Conservation (phyloP, 176 grass and related monocot genomes). For the Tuctoria greenei region DNA sequence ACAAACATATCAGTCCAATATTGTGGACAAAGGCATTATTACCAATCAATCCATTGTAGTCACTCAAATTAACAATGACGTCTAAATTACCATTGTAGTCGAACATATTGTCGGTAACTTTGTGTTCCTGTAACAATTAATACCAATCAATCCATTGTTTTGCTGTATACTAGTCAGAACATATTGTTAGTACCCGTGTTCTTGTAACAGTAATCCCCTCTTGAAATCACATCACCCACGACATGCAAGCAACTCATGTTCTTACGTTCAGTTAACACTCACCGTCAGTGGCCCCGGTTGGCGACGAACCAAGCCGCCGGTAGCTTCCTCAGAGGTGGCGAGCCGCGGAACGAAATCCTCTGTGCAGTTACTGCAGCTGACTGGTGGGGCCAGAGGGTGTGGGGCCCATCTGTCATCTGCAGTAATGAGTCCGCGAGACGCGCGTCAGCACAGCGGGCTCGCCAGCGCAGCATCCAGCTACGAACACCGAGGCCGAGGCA, state of each 20-base stretch:
- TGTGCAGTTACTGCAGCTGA: no score
- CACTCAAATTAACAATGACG: neutral
- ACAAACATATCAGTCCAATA: neutral
- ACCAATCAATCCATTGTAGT: neutral
- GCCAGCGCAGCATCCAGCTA: conserved; percentile 70
- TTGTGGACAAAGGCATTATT: neutral
- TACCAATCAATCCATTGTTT: no score
- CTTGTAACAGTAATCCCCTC: neutral
- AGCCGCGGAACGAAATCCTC: no score
- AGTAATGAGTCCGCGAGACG: no score
- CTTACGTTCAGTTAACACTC: conserved; percentile 4
- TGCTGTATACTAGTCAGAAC: neutral
- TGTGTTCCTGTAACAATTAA: no score
- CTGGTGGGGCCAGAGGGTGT: no score
- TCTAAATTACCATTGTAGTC: neutral
- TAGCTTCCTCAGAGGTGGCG: conserved; percentile 41
- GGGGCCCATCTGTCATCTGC: no score
- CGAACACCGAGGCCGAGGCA: conserved; percentile 47
- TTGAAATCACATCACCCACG: neutral
- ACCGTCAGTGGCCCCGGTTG: conserved; percentile 14
- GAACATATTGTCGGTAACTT: no score
- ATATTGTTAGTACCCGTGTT: neutral
- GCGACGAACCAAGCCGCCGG: conserved; percentile 28
- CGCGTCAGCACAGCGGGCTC: conserved; percentile 67
- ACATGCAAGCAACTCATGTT: neutral